These are phyloP conservation scores for Hordeum vulgare DNA, from an alignment of 176 grass and related monocot species.

Conservation along the genomic window MorexV3_pseudomolecules_assembly NC_058519.1:591254841-591255340, in stretches of 20 bases:
- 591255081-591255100: constrained; percentile 81
- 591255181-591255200: constrained; percentile 95
- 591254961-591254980: constrained; percentile 71
- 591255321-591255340: constrained; percentile 74
- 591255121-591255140: constrained; percentile 77
- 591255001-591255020: constrained; percentile 81
- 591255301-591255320: constrained; percentile 47
- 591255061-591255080: background rate
- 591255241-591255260: constrained; percentile 63
- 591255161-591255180: constrained; percentile 97
- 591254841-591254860: constrained; percentile 87
- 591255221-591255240: constrained; percentile 69
- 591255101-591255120: constrained; percentile 97
- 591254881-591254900: constrained; percentile 81
- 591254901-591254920: constrained; percentile 84
- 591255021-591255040: constrained; percentile 83
- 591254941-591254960: constrained; percentile 86
- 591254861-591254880: constrained; percentile 70
- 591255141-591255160: constrained; percentile 94
- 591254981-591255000: constrained; percentile 68
- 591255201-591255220: constrained; percentile 99
- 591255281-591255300: constrained; percentile 48
- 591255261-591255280: constrained; percentile 66
- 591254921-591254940: constrained; percentile 90
- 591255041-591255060: constrained; percentile 82